A percentile compares a stretch with the other conserved stretches of the same genome.
Evolutionary conservation across 768 basidiomycete species (phyloP).

Genomic region (Galerina sulciceps): DNA sequence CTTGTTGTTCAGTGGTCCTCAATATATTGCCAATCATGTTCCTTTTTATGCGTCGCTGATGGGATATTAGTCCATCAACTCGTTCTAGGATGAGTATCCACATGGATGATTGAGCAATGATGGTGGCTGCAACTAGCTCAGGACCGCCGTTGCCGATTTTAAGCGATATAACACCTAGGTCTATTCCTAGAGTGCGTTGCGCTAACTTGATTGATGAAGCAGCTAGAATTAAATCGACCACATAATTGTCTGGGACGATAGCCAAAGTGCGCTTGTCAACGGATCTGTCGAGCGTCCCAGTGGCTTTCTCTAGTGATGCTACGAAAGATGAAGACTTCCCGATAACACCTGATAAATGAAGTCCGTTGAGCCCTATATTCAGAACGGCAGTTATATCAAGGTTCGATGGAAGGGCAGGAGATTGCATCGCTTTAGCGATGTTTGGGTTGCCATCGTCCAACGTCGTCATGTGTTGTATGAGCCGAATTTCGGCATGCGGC

Average conservation of each 20-base stretch:
- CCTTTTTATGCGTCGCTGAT: slow-evolving; percentile 32
- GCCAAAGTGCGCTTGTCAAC: slow-evolving; percentile 35
- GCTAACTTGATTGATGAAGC: slow-evolving; percentile 15
- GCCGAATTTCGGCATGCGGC: slow-evolving; percentile 40
- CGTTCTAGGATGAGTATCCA: slow-evolving; percentile 25
- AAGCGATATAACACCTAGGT: slow-evolving; percentile 23
- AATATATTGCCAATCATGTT: slow-evolving; percentile 54
- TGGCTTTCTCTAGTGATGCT: slow-evolving; percentile 24
- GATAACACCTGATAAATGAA: slow-evolving; percentile 27
- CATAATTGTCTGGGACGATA: slow-evolving; percentile 25
- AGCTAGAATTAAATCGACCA: slow-evolving; percentile 27
- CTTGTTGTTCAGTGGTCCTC: slow-evolving; percentile 45
- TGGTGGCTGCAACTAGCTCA: slow-evolving; percentile 40
- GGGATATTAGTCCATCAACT: slow-evolving; percentile 24
- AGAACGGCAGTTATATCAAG: slow-evolving; percentile 36
- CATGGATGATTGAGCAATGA: slow-evolving; percentile 31
- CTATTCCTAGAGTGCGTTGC: slow-evolving; percentile 7
- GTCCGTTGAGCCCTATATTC: slow-evolving; percentile 21
- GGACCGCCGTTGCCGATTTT: slow-evolving; percentile 46
- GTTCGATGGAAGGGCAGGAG: slow-evolving; percentile 23
- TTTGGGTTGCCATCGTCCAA: slow-evolving; percentile 35
- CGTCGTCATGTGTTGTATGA: slow-evolving; percentile 52
- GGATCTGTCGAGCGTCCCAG: slow-evolving; percentile 30
- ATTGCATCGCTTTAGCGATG: slow-evolving; percentile 24
- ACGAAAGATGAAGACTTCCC: slow-evolving; percentile 20